Evolutionary conservation across 108 stramenopile genomes (phyloP), one percentile per base, ranked within the genome.

Genomic region (Stephanodiscus triporus): DNA sequence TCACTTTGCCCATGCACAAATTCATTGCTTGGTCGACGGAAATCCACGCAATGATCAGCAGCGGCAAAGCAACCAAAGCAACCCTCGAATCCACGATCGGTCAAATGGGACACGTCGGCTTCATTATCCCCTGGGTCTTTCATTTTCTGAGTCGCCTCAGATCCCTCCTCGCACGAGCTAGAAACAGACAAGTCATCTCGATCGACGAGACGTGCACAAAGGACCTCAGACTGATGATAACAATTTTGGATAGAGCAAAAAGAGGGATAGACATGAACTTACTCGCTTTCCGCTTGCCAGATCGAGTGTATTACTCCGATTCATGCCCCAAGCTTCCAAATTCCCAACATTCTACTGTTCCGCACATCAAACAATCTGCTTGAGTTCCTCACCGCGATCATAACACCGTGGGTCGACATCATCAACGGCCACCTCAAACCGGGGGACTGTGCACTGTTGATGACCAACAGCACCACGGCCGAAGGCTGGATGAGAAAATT

Each of bases 321-420:
- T 40, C 40, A 1, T 40, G 40, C 11, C 40, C 40, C 4, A 9
- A 4, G n/a, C n/a, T n/a, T n/a, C n/a, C n/a, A n/a, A n/a, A 49
- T 65, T 24, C 16, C 72, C 2, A 56, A 22, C 4, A 13, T 43
- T 1, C 32, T 72, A 0, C 64, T 37, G 0, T 73, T 73, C 65
- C 32, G 71, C 0, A 63, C 78, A 27, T 68, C 72, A 2, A 73
- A 68, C n/a, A n/a, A n/a, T n/a, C n/a, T n/a, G n/a, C n/a, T n/a
- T n/a, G n/a, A n/a, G n/a, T n/a, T n/a, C n/a, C n/a, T n/a, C n/a
- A n/a, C n/a, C n/a, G n/a, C n/a, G n/a, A n/a, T n/a, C n/a, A n/a
- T n/a, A n/a, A n/a, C n/a, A n/a, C n/a, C n/a, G n/a, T n/a, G n/a
- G n/a, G n/a, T n/a, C n/a, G n/a, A n/a, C n/a, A n/a, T n/a, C 58